Base-by-base conservation (phyloP, 176 grass and related monocot species). In the Oryza rufipogon region DNA sequence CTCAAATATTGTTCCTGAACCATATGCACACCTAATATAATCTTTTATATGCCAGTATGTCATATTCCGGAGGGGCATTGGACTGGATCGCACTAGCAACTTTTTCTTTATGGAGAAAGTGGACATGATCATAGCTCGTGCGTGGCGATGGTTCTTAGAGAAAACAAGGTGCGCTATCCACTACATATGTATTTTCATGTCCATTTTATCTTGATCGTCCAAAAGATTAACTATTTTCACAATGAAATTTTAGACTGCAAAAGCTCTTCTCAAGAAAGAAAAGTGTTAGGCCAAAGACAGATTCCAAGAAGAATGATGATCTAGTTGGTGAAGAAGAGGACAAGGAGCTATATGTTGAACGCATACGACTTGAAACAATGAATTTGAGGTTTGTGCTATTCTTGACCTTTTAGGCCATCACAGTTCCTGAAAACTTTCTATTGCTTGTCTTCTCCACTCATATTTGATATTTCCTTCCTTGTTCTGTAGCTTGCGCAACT, bases 61-160 rank as follows among this genome's bases (percentile, higher is more conserved):
- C 17, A 99, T 99, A 86, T 99, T 99, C 74, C 87, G 87, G 41
- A 94, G 96, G 60, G 96, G 93, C 84, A 99, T 96, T 81, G 96
- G 96, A 80, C 44, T 92, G 41, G 93, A 99, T 76, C 58, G 81
- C 66, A 99, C 96, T 63, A 99, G 83, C 68, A 89, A 99, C 84
- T 94, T 92, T 87, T 99, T 99, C 87, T 76, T 92, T 68, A 96
- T 99, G 96, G 93, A 89, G 73, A 99, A 99, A 84, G 80, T 99
- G 83, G 91, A 99, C 47, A 83, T 89, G 87, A 92, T 99, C 77
- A 99, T 99, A 83, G 83, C 83, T 72, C 93, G 84, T 60, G 72
- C 89, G 61, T 99, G 96, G 96, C 75, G 63, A 76, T 89, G 88
- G 89, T 89, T 98, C 32, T 83, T 96, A 75, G 42, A 90, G 79